Percentiles rank a stretch among this genome's conserved stretches.
Conservation (phyloP, 495 filamentous ascomycete species). For the Penicillium turbatum region DNA sequence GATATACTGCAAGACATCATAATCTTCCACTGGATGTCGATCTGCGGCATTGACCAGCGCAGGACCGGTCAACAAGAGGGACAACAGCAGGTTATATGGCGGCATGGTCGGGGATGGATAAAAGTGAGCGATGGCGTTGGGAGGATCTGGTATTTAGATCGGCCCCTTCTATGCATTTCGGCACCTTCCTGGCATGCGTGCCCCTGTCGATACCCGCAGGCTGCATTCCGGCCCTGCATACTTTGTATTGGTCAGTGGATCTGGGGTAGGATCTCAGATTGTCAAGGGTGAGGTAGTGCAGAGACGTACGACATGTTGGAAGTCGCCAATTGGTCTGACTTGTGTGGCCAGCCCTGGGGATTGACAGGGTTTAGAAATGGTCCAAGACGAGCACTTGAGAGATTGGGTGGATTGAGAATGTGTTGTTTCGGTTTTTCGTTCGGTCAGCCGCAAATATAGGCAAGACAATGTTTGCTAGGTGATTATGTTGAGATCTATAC, state of each 20-base stretch:
- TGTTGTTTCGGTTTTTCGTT: too few species aligned
- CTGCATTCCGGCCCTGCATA: background rate
- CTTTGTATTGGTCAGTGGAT: background rate
- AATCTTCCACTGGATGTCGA: constrained; percentile 20
- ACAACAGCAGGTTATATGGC: constrained; percentile 7
- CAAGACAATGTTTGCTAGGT: too few species aligned
- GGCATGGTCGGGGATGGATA: constrained; percentile 11
- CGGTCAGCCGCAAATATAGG: too few species aligned
- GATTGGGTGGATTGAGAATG: background rate
- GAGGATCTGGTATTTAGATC: constrained; percentile 17
- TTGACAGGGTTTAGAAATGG: background rate
- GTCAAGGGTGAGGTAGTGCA: background rate
- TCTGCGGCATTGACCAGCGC: constrained; percentile 14
- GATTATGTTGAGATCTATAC: too few species aligned
- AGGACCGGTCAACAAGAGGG: constrained; percentile 16
- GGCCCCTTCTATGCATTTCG: background rate
- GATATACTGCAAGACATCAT: constrained; percentile 48
- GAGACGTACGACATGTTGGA: background rate
- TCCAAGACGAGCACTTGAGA: background rate
- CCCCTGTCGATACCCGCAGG: background rate
- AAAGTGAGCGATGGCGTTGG: background rate
- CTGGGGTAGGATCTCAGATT: background rate
- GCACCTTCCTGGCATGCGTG: constrained; percentile 2
- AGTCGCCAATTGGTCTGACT: background rate
- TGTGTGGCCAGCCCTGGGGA: background rate